These are phyloP conservation scores for Stephania yunnanensis DNA, from an alignment of 164 flowering plant genomes.

Conservation along the genomic window DNA sequence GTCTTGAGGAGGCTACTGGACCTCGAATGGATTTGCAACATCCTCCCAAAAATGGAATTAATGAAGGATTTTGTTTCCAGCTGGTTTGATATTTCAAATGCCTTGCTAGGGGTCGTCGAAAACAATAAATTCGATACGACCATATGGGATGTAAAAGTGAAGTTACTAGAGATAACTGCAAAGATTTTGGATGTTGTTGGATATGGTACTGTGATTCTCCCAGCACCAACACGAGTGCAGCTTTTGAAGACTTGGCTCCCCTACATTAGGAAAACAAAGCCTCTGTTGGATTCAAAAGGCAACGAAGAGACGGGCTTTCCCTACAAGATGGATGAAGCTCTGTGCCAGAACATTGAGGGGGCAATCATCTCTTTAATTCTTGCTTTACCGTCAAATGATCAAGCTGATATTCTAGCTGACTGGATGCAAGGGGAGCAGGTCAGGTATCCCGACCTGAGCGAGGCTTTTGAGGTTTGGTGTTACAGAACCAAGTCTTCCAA, in stretches of 20 bases:
- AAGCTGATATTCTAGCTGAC: conserved; percentile 75
- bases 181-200: conserved; percentile 88
- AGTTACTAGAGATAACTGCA: conserved; percentile 52
- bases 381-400: conserved; percentile 79
- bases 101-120: conserved; percentile 35
- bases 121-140: conserved; percentile 40
- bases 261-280: conserved; percentile 63
- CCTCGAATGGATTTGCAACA: conserved; percentile 68
- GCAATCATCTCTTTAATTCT: conserved; percentile 59
- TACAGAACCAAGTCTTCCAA: conserved; percentile 86
- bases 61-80: conserved; percentile 66
- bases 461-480: conserved; percentile 96
- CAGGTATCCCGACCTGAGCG: conserved; percentile 75
- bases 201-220: conserved; percentile 72
- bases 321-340: conserved; percentile 59
- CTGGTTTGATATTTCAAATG: conserved; percentile 56
- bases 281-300: conserved; percentile 47
- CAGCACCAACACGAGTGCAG: conserved; percentile 41
- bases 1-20: conserved; percentile 42
- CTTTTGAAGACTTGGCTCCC: conserved; percentile 84
- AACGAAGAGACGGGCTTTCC: conserved; percentile 29
- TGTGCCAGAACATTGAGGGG: conserved; percentile 70
- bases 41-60: conserved; percentile 65
- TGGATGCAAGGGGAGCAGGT: conserved; percentile 61
- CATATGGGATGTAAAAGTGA: conserved; percentile 62